Evolutionary conservation across 1,284 basidiomycete species (phyloP).

Genomic region (Tausonia pullulans): DNA sequence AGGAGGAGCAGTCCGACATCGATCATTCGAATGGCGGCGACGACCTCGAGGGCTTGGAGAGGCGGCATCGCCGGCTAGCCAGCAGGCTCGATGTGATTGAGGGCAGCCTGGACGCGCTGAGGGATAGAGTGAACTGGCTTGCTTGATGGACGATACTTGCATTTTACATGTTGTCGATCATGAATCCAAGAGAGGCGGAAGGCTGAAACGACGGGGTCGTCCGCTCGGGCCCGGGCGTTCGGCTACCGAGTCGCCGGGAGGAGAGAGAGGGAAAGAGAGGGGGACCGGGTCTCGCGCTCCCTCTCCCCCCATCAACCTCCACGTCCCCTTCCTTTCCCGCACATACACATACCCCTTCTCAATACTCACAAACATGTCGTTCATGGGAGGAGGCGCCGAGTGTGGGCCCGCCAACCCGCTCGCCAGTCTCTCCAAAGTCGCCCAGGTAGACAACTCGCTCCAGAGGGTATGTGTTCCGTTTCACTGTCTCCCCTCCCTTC

Average conservation of each 20-base stretch:
- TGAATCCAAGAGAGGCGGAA: too few relatives aligned
- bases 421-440: constrained; percentile 6
- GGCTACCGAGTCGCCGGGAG: too few relatives aligned
- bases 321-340: too few relatives aligned
- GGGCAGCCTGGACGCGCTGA: not conserved
- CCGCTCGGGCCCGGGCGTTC: too few relatives aligned
- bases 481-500: not conserved
- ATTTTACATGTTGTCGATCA: too few relatives aligned
- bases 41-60: not conserved
- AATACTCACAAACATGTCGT: not conserved
- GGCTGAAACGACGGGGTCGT: too few relatives aligned
- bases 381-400: constrained; percentile 1
- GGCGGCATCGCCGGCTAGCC: not conserved
- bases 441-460: constrained; percentile 1
- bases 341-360: not conserved
- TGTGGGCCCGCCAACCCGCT: constrained; percentile 12
- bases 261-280: too few relatives aligned
- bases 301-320: too few relatives aligned
- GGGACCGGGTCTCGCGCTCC: too few relatives aligned
- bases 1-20: not conserved
- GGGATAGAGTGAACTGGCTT: not conserved
- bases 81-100: not conserved
- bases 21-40: not conserved
- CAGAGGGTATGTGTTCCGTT: not conserved
- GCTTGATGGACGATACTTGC: too few relatives aligned